Conservation (phyloP, 1,284 basidiomycete species). For the Ceratobasidium sp. region DNA sequence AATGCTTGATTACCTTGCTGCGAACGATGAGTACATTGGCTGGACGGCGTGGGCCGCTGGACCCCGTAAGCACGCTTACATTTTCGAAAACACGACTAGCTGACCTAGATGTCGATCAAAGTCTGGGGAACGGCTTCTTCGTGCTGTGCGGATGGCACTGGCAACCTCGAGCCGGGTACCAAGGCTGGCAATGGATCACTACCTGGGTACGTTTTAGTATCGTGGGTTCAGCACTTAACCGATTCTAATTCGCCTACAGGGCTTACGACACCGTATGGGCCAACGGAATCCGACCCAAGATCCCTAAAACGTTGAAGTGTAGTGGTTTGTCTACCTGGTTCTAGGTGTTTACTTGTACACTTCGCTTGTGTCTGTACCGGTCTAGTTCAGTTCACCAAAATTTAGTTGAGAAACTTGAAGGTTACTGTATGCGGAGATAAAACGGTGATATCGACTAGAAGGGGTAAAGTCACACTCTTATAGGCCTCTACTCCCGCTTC, state of each 20-base stretch:
- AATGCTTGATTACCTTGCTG: conserved; percentile 59
- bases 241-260: conserved; percentile 51
- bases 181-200: conserved; percentile 52
- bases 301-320: conserved; percentile 56
- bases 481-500: too few relatives aligned
- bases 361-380: too few relatives aligned
- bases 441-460: too few relatives aligned
- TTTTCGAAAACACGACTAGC: too few relatives aligned
- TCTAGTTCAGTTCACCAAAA: too few relatives aligned
- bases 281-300: conserved; percentile 61
- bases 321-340: conserved; percentile 49
- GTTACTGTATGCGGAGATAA: too few relatives aligned
- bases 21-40: conserved; percentile 64
- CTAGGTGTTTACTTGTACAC: too few relatives aligned
- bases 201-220: conserved; percentile 49
- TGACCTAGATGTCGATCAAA: conserved; percentile 47
- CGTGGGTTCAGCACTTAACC: too few relatives aligned
- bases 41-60: conserved; percentile 66
- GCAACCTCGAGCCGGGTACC: conserved; percentile 62
- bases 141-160: conserved; percentile 63
- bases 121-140: conserved; percentile 63
- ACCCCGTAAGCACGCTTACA: conserved; percentile 56
- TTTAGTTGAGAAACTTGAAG: too few relatives aligned
- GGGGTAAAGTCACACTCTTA: too few relatives aligned
- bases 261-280: conserved; percentile 63